Conservation (phyloP, 2,329 filamentous ascomycete species). For the Fusarium domesticum region DNA sequence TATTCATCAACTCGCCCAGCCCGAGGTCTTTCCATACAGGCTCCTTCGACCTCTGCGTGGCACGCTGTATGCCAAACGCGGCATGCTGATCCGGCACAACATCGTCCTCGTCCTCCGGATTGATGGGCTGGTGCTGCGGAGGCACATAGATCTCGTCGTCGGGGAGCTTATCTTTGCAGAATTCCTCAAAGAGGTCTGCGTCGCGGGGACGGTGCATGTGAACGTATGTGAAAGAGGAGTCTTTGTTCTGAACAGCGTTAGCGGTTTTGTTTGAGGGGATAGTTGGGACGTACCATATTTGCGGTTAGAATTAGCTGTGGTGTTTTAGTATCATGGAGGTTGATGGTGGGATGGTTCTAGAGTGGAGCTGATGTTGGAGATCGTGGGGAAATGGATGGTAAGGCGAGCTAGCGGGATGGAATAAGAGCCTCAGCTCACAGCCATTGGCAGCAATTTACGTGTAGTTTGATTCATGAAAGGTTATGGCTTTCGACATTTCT, state of each 20-base stretch:
- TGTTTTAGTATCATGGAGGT: too few species aligned
- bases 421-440: too few species aligned
- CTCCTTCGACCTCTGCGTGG: slow-evolving; percentile 69
- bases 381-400: background rate
- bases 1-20: slow-evolving; percentile 65
- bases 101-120: slow-evolving; percentile 85
- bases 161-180: slow-evolving; percentile 67
- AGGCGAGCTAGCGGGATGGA: too few species aligned
- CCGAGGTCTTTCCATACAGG: slow-evolving; percentile 77
- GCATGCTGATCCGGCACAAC: slow-evolving; percentile 86
- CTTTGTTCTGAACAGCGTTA: slow-evolving; percentile 56
- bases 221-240: slow-evolving; percentile 70
- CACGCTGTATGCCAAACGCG: slow-evolving; percentile 80
- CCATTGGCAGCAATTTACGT: too few species aligned
- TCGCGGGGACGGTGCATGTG: slow-evolving; percentile 71
- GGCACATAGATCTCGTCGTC: slow-evolving; percentile 81
- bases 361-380: background rate
- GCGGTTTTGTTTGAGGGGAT: background rate
- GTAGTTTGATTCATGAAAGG: too few species aligned
- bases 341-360: slow-evolving; percentile 2
- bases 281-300: slow-evolving; percentile 9
- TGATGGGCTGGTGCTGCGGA: slow-evolving; percentile 73
- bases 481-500: too few species aligned
- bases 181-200: slow-evolving; percentile 77
- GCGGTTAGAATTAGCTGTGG: too few species aligned